Evolutionary conservation across 108 stramenopile species (phyloP).

Genomic region (Cyclotella atomus): DNA sequence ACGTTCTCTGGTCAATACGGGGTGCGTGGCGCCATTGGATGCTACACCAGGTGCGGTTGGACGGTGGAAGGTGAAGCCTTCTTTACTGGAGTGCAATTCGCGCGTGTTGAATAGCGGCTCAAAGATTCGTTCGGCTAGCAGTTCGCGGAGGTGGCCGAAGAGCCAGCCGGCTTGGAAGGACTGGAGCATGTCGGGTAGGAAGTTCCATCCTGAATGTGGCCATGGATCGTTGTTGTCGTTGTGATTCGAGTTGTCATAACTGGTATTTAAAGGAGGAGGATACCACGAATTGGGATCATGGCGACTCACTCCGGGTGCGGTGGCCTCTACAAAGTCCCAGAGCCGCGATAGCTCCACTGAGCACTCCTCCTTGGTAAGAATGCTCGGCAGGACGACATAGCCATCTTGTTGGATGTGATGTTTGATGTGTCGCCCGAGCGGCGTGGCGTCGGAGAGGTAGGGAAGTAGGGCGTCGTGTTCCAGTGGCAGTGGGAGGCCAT

Average conservation of each 20-base stretch:
- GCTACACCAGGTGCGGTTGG: constrained; percentile 26
- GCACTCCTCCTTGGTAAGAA: background rate
- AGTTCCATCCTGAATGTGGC: constrained; percentile 42
- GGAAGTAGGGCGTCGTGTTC: constrained; percentile 31
- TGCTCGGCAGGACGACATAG: background rate
- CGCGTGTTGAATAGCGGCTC: constrained; percentile 51
- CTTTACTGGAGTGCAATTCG: constrained; percentile 57
- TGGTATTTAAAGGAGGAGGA: background rate
- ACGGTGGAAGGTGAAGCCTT: constrained; percentile 62
- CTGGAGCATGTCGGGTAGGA: constrained; percentile 40
- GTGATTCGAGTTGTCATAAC: background rate
- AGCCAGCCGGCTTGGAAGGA: constrained; percentile 63
- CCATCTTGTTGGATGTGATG: constrained; percentile 26
- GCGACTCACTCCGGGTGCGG: constrained; percentile 36
- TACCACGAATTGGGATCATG: constrained; percentile 53
- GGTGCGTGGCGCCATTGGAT: constrained; percentile 24
- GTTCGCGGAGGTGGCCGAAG: constrained; percentile 47
- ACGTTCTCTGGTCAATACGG: constrained; percentile 16
- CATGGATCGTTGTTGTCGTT: constrained; percentile 28
- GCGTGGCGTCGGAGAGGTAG: constrained; percentile 7
- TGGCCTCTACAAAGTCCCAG: constrained; percentile 64
- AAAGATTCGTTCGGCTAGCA: constrained; percentile 55
- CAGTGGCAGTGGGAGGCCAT: too few species aligned
- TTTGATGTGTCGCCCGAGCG: constrained; percentile 8
- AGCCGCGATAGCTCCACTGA: constrained; percentile 22